Conservation (phyloP, 2,329 filamentous ascomycete genomes). For the Fusarium temperatum region DNA sequence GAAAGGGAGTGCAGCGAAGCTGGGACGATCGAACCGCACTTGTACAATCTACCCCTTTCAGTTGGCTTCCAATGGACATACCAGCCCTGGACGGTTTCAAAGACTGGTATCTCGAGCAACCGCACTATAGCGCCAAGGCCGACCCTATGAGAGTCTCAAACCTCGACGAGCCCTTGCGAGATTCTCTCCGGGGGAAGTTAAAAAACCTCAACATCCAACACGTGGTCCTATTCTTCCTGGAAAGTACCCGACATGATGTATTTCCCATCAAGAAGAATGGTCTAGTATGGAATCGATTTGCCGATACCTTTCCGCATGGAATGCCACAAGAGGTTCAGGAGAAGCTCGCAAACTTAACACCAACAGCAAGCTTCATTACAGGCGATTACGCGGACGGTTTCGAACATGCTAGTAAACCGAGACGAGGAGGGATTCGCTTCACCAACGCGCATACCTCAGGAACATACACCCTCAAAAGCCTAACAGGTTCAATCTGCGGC, state of each 20-base stretch:
- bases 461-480: slow-evolving; percentile 55
- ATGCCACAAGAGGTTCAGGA: slow-evolving; percentile 46
- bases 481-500: slow-evolving; percentile 53
- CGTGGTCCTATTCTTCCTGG: slow-evolving; percentile 54
- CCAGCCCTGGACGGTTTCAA: slow-evolving; percentile 29
- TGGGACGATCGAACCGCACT: slow-evolving; percentile 45
- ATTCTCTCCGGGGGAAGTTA: slow-evolving; percentile 37
- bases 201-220: slow-evolving; percentile 50
- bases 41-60: slow-evolving; percentile 16
- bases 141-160: slow-evolving; percentile 54
- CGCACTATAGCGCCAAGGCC: slow-evolving; percentile 47
- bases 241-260: slow-evolving; percentile 55
- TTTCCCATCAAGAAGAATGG: slow-evolving; percentile 54
- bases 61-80: slow-evolving; percentile 41
- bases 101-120: slow-evolving; percentile 40
- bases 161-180: slow-evolving; percentile 43
- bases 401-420: slow-evolving; percentile 21
- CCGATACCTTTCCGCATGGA: slow-evolving; percentile 39
- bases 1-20: slow-evolving; percentile 23
- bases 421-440: slow-evolving; percentile 51
- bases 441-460: slow-evolving; percentile 52
- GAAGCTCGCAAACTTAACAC: slow-evolving; percentile 41
- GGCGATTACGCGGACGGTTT: slow-evolving; percentile 49
- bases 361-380: slow-evolving; percentile 46
- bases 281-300: slow-evolving; percentile 47